phyloP scores from a whole-genome alignment of 2,329 filamentous ascomycete species.

The Corynespora cassiicola region DNA sequence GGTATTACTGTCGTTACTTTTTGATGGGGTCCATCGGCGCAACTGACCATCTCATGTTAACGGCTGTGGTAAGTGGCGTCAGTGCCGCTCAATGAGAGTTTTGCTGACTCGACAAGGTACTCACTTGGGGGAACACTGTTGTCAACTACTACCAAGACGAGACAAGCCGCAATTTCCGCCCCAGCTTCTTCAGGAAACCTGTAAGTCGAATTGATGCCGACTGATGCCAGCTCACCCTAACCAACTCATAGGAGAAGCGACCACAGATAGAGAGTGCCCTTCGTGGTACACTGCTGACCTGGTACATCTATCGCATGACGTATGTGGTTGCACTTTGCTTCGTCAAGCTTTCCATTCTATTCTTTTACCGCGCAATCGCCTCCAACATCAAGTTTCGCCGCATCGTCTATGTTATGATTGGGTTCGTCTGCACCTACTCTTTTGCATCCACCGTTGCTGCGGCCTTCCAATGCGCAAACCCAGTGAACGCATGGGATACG shows the following conservation, averaged over 20 bases:
- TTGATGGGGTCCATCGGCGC: slow-evolving; percentile 36
- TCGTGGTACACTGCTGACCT: slow-evolving; percentile 36
- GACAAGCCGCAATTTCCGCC: slow-evolving; percentile 30
- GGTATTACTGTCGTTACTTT: slow-evolving; percentile 43
- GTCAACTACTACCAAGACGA: slow-evolving; percentile 44
- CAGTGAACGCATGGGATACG: slow-evolving; percentile 34
- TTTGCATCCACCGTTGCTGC: slow-evolving; percentile 33
- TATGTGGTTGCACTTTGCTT: slow-evolving; percentile 39
- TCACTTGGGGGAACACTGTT: slow-evolving; percentile 44
- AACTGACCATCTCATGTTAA: slow-evolving; percentile 43
- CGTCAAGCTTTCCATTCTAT: slow-evolving; percentile 40
- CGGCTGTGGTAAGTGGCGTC: slow-evolving; percentile 32
- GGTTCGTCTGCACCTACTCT: slow-evolving; percentile 38
- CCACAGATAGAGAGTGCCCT: slow-evolving; percentile 28
- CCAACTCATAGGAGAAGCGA: slow-evolving; percentile 30
- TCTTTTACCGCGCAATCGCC: slow-evolving; percentile 45
- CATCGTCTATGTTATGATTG: slow-evolving; percentile 34
- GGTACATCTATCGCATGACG: slow-evolving; percentile 42
- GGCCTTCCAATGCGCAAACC: slow-evolving; percentile 41
- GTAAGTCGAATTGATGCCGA: slow-evolving; percentile 17
- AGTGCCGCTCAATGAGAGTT: too few relatives aligned
- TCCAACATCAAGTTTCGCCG: slow-evolving; percentile 38
- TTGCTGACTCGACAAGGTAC: slow-evolving; percentile 28
- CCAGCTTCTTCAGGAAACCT: slow-evolving; percentile 31
- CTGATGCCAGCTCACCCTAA: slow-evolving; percentile 13